Percentiles rank a stretch among this genome's conserved stretches.
Evolutionary conservation across 257 asterid genomes (phyloP).

Genomic region (Rhazya stricta): DNA sequence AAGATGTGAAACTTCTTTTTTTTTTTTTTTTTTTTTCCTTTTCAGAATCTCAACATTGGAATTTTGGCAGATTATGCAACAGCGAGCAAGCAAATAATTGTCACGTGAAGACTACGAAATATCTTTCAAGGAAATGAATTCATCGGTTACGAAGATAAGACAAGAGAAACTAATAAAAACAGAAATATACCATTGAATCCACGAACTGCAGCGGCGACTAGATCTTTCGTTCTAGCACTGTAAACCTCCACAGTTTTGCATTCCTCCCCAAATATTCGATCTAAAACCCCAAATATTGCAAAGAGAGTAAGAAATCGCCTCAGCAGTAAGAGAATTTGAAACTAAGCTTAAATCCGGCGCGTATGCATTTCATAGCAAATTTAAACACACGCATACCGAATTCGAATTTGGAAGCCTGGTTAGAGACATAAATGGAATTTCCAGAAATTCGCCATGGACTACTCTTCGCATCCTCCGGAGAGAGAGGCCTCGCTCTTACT

Average conservation of each 20-base stretch:
- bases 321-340: background rate
- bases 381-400: constrained; percentile 36
- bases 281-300: constrained; percentile 25
- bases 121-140: background rate
- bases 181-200: constrained; percentile 72
- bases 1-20: background rate
- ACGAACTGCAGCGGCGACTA: constrained; percentile 72
- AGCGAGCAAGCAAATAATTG: background rate
- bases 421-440: constrained; percentile 56
- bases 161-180: background rate
- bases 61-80: background rate
- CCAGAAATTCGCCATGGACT: constrained; percentile 82
- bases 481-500: constrained; percentile 74
- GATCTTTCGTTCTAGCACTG: constrained; percentile 55
- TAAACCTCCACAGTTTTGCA: constrained; percentile 65
- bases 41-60: background rate
- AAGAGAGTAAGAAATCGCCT: background rate
- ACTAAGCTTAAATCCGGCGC: background rate
- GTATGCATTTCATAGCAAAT: background rate
- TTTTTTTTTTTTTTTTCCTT: background rate
- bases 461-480: constrained; percentile 57
- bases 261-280: constrained; percentile 61
- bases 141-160: background rate
- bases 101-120: background rate
- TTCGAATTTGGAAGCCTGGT: constrained; percentile 67